Percentiles rank a stretch among this genome's conserved stretches.
These are phyloP conservation scores for Enterospora canceri DNA, from an alignment of 371 early-diverging fungal species.

Conservation along the genomic window DNA sequence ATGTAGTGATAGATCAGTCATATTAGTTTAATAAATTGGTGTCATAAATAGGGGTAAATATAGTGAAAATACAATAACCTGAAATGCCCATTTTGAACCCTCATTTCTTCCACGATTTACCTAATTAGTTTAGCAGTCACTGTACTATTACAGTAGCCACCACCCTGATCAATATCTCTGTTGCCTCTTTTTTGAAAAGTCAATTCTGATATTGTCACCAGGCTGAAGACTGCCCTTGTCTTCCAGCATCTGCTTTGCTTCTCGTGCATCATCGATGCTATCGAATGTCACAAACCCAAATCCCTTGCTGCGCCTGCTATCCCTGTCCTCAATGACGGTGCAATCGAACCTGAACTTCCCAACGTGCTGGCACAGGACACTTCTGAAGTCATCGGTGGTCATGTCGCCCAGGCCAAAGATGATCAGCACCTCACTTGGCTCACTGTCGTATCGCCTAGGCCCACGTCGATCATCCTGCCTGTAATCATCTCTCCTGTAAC, in stretches of 20 bases:
- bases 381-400: not conserved
- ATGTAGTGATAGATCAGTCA: not conserved
- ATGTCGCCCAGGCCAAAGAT: constrained; percentile 1
- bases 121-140: not conserved
- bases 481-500: constrained; percentile 4
- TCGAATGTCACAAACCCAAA: constrained; percentile 37
- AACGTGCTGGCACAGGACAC: not conserved
- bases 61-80: not conserved
- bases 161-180: not conserved
- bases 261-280: constrained; percentile 27
- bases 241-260: constrained; percentile 22
- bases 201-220: not conserved
- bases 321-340: constrained; percentile 30
- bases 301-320: constrained; percentile 33
- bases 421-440: constrained; percentile 4
- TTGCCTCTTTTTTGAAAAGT: not conserved
- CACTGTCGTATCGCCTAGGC: not conserved
- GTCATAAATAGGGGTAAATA: no score
- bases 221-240: not conserved
- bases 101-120: not conserved
- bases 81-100: not conserved
- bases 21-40: no score
- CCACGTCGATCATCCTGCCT: constrained; percentile 6
- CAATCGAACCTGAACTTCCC: not conserved
- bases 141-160: not conserved